Evolutionary conservation across 805 yeast species (phyloP).

Genomic region (Wickerhamiella sergipiensis): DNA sequence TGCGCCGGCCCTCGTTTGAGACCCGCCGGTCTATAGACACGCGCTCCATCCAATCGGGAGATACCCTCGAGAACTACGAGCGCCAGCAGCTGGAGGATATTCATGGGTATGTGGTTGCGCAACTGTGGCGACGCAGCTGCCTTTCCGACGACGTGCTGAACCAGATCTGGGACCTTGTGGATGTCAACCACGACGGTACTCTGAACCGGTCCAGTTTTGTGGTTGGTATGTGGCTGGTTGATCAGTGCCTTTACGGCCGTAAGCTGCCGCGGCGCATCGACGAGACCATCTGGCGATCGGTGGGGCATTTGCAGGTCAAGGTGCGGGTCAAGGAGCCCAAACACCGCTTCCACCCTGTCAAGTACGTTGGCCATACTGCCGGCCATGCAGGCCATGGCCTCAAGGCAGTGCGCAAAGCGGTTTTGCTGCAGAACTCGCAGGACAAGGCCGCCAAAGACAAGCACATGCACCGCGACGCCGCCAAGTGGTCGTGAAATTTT

Average conservation of each 20-base stretch:
- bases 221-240: conserved; percentile 97
- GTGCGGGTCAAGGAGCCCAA: conserved; percentile 19
- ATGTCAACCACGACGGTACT: conserved; percentile 44
- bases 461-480: not conserved
- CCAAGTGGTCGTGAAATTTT: not conserved
- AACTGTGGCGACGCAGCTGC: conserved; percentile 69
- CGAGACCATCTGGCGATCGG: conserved; percentile 69
- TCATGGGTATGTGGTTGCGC: conserved; percentile 54
- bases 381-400: not conserved
- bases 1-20: not conserved
- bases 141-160: conserved; percentile 47
- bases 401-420: not conserved
- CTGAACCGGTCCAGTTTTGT: conserved; percentile 69
- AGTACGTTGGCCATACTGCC: not conserved
- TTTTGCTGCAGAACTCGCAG: not conserved
- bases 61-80: conserved; percentile 18
- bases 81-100: conserved; percentile 22
- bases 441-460: not conserved
- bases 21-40: not conserved
- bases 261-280: conserved; percentile 65
- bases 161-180: conserved; percentile 59
- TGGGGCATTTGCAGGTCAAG: conserved; percentile 31
- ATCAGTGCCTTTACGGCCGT: conserved; percentile 87
- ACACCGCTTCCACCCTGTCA: not conserved
- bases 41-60: not conserved